phyloP scores from a whole-genome alignment of 2,329 filamentous ascomycete genomes.

The Cordyceps farinosa region DNA sequence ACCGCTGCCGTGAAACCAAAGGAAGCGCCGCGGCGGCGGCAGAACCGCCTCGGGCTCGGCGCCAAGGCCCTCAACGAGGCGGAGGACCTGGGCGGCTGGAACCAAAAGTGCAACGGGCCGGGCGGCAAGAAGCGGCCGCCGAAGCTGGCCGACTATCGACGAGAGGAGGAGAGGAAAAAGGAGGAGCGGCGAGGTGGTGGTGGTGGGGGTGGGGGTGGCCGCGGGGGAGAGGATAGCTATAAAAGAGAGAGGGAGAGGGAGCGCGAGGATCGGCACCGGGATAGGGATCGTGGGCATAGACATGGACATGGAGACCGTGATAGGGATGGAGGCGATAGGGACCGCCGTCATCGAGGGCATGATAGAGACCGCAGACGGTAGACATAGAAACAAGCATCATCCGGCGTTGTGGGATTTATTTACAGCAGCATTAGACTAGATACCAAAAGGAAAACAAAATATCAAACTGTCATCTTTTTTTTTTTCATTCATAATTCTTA shows the following conservation, averaged over 20 bases:
- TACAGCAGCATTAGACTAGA: conserved; percentile 12
- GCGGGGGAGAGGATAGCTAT: conserved; percentile 42
- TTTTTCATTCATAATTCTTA: not conserved
- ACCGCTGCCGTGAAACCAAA: conserved; percentile 43
- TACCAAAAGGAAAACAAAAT: not conserved
- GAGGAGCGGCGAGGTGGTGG: conserved; percentile 44
- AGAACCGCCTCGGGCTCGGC: conserved; percentile 81
- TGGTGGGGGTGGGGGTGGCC: conserved; percentile 18
- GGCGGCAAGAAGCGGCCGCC: conserved; percentile 34
- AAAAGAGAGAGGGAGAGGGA: conserved; percentile 46
- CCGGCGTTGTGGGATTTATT: conserved; percentile 18
- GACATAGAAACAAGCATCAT: conserved; percentile 20
- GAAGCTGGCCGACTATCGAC: conserved; percentile 48
- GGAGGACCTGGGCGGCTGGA: conserved; percentile 76
- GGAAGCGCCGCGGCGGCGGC: conserved; percentile 58
- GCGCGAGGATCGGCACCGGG: conserved; percentile 28
- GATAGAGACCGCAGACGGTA: conserved; percentile 26
- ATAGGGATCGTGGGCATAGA: conserved; percentile 29
- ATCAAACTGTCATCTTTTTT: not conserved
- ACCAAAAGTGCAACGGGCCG: conserved; percentile 56
- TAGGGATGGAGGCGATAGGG: conserved; percentile 23
- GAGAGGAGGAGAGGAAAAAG: conserved; percentile 42
- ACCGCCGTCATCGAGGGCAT: conserved; percentile 24
- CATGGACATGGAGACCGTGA: conserved; percentile 23
- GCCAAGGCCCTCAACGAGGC: conserved; percentile 73